phyloP scores from a whole-genome alignment of 1,284 basidiomycete species.

The Trametes sp. region DNA sequence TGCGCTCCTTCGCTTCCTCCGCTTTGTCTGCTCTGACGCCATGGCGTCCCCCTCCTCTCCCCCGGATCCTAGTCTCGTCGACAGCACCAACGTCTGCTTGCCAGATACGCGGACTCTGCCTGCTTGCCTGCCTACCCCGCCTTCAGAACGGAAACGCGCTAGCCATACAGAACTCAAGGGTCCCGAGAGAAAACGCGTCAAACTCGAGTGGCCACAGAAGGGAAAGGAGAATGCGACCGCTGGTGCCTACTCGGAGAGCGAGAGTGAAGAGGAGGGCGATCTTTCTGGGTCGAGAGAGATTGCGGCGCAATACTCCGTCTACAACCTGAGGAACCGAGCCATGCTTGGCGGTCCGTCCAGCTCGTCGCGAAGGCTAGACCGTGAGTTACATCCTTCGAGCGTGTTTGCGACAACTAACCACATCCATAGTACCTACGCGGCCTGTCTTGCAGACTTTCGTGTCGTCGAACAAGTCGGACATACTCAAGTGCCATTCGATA shows the following conservation, averaged over 20 bases:
- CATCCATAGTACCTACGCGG: conserved; percentile 58
- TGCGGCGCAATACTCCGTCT: conserved; percentile 35
- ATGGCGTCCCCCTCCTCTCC: not conserved
- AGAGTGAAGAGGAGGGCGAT: conserved; percentile 42
- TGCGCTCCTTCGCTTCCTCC: not conserved
- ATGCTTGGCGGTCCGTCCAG: conserved; percentile 38
- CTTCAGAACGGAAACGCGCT: conserved; percentile 40
- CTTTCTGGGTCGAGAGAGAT: conserved; percentile 28
- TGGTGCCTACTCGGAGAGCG: conserved; percentile 18
- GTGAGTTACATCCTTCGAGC: conserved; percentile 20
- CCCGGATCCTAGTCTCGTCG: conserved; percentile 45
- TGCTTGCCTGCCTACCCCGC: conserved; percentile 28
- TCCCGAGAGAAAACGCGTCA: conserved; percentile 51
- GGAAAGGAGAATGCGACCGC: conserved; percentile 20
- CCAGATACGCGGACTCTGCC: not conserved
- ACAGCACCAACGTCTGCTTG: conserved; percentile 55
- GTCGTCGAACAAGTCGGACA: conserved; percentile 73
- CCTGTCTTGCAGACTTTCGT: conserved; percentile 72
- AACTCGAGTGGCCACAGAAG: conserved; percentile 36
- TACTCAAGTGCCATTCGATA: conserved; percentile 68
- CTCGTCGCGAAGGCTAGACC: conserved; percentile 19
- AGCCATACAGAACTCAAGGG: conserved; percentile 32
- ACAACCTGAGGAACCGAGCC: conserved; percentile 33
- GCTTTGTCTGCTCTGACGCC: not conserved
- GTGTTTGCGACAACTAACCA: conserved; percentile 2